Percentiles rank a stretch among this genome's conserved stretches.
Conservation (phyloP, 257 asterid species). For the Jacaranda mimosifolia region DNA sequence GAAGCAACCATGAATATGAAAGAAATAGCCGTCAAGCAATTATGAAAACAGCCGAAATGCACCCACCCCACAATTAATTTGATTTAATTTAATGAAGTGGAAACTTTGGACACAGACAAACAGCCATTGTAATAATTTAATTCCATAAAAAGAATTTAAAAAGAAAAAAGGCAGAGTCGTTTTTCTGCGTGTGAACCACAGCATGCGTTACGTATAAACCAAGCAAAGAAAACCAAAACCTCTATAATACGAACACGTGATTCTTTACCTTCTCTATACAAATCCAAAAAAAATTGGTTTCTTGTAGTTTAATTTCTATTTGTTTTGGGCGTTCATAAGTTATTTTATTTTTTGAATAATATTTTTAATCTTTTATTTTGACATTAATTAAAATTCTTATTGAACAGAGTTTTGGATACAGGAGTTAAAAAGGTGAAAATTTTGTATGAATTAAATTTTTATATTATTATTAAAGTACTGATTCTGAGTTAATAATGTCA, state of each 20-base stretch:
- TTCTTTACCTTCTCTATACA: background rate
- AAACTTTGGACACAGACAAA: background rate
- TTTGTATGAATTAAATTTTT: too few species aligned
- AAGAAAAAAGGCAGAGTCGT: background rate
- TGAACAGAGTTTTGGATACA: too few species aligned
- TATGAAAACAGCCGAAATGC: too few species aligned
- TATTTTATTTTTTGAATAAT: background rate
- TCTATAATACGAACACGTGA: background rate
- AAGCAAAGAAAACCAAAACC: constrained; percentile 11
- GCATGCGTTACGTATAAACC: constrained; percentile 40
- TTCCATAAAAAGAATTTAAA: too few species aligned
- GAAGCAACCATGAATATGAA: background rate
- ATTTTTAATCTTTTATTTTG: too few species aligned
- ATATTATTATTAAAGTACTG: too few species aligned
- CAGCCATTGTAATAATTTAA: background rate
- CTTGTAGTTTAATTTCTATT: too few species aligned
- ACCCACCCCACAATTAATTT: background rate
- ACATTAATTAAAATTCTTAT: too few species aligned
- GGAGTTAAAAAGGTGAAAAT: too few species aligned
- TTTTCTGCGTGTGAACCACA: constrained; percentile 19
- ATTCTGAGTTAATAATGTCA: too few species aligned
- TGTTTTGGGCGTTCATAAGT: background rate
- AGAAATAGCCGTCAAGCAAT: background rate
- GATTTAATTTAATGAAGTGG: background rate
- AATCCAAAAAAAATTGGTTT: background rate